These are phyloP conservation scores for Fusarium sacchari DNA, from an alignment of 2,329 filamentous ascomycete species.

Conservation along the genomic window DNA sequence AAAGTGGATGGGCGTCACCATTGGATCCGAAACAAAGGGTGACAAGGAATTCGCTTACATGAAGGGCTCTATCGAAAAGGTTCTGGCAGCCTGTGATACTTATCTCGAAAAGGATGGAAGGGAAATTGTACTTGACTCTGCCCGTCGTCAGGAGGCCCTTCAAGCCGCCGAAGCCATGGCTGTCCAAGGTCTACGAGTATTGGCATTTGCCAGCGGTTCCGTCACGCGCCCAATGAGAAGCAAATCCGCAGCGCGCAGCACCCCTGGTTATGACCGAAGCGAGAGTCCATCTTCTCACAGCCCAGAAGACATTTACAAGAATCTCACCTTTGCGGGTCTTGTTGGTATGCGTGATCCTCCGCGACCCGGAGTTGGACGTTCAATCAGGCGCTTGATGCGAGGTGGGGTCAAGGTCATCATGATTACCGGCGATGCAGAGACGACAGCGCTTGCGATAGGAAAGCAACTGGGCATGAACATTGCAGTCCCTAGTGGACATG, in stretches of 20 bases:
- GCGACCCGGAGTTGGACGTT: constrained; percentile 86
- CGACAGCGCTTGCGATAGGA: constrained; percentile 92
- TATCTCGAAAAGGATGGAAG: constrained; percentile 88
- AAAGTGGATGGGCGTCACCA: constrained; percentile 99
- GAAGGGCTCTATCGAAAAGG: constrained; percentile 91
- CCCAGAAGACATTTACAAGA: constrained; percentile 79
- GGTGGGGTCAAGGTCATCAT: constrained; percentile 98
- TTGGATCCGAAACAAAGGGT: constrained; percentile 68
- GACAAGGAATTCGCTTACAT: constrained; percentile 89
- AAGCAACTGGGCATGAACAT: constrained; percentile 95
- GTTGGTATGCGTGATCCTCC: constrained; percentile 99
- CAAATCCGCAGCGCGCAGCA: constrained; percentile 61
- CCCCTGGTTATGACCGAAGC: constrained; percentile 55
- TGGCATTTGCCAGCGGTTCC: constrained; percentile 90
- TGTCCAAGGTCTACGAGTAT: constrained; percentile 85
- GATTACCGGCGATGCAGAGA: constrained; percentile 98
- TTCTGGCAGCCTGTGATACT: constrained; percentile 87
- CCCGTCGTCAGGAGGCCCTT: constrained; percentile 76
- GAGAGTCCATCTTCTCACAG: constrained; percentile 56
- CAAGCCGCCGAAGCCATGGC: constrained; percentile 89
- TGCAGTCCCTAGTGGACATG: constrained; percentile 62
- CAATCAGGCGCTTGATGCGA: constrained; percentile 89
- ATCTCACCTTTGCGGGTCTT: constrained; percentile 88
- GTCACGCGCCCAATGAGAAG: constrained; percentile 60
- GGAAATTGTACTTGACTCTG: constrained; percentile 85